Base-by-base conservation (phyloP, 208 protist species). In the Trypanosoma cruzi region DNA sequence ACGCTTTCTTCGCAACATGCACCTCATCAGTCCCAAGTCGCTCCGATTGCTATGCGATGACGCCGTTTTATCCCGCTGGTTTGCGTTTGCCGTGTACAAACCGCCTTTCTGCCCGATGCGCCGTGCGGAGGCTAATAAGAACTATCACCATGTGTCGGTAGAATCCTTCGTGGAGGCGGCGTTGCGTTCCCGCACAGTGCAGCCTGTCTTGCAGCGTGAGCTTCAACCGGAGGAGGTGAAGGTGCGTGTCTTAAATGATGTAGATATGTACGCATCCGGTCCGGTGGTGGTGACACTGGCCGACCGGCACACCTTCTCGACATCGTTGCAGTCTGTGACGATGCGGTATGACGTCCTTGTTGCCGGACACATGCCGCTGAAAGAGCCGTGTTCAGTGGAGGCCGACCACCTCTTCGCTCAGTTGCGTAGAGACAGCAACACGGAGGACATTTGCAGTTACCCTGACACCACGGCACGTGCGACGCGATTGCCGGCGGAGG, bases 71-170 rank as follows among this genome's bases (percentile, higher is more conserved):
- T 46, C 55, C 10, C 80, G 81, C 10, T 94, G 78, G 64, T 66
- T 75, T 57, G 46, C 75, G 1, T 96, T 94, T 60, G 88, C 85
- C 1, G 71, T 96, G 8, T 96, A 94, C 78, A 96, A 96, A 73
- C 91, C 91, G 0, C 81, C 91, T 0, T 96, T 96, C 66, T 96
- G 91, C 67, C 91, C 91, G 10, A 96, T 96, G 91, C 86, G 87
- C 7, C 81, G 78, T 10, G 44, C 55, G 18, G 83, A 88, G 10
- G 84, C 88, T 0, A n/a, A 34, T 20, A 74, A 77, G 24, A 96
- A 96, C 77, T 89, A 89, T 64, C 91, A 96, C 63, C 40, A 62
- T 22, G 91, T 96, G 31, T 92, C 85, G 0, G 79, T 96, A 5
- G 86, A 96, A 64, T 92, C 86, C 16, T 96, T 92, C 72, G 65